Evolutionary conservation across 805 yeast species (phyloP).

Genomic region (Millerozyma acaciae): DNA sequence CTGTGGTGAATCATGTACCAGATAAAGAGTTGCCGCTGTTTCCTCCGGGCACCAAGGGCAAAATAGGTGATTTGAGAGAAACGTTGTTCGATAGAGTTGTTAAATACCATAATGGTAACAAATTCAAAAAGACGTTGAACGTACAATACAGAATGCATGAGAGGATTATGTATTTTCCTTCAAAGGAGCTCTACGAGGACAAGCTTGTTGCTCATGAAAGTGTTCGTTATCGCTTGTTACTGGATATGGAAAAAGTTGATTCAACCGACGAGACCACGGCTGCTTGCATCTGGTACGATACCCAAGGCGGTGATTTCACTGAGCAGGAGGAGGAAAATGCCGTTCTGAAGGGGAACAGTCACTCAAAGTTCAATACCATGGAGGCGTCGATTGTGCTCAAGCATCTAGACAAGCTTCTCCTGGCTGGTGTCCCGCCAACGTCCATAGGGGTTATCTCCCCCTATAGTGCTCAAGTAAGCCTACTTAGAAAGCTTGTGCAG

Average conservation of each 20-base stretch:
- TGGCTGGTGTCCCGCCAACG: conserved; percentile 47
- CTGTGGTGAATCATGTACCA: conserved; percentile 67
- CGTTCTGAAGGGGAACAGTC: conserved; percentile 18
- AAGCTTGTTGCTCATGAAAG: conserved; percentile 58
- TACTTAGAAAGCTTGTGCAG: conserved; percentile 47
- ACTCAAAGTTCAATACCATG: conserved; percentile 71
- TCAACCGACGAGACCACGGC: conserved; percentile 53
- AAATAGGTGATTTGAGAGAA: conserved; percentile 47
- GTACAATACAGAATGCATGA: conserved; percentile 87
- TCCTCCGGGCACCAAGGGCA: conserved; percentile 4
- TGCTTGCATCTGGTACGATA: conserved; percentile 79
- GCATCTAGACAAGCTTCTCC: conserved; percentile 52
- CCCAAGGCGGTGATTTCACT: conserved; percentile 82
- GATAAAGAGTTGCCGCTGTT: too few species aligned
- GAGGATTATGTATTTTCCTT: conserved; percentile 74
- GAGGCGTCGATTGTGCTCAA: conserved; percentile 61
- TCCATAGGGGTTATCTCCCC: conserved; percentile 88
- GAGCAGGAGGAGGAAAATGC: conserved; percentile 45
- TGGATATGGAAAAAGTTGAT: conserved; percentile 46
- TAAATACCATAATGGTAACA: conserved; percentile 34
- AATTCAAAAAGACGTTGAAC: conserved; percentile 56
- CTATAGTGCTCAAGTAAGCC: conserved; percentile 78
- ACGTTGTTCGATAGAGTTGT: conserved; percentile 83
- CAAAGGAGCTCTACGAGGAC: conserved; percentile 59
- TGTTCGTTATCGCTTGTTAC: conserved; percentile 49